phyloP scores from a whole-genome alignment of 2,329 filamentous ascomycete genomes.

The Fusarium sp. region DNA sequence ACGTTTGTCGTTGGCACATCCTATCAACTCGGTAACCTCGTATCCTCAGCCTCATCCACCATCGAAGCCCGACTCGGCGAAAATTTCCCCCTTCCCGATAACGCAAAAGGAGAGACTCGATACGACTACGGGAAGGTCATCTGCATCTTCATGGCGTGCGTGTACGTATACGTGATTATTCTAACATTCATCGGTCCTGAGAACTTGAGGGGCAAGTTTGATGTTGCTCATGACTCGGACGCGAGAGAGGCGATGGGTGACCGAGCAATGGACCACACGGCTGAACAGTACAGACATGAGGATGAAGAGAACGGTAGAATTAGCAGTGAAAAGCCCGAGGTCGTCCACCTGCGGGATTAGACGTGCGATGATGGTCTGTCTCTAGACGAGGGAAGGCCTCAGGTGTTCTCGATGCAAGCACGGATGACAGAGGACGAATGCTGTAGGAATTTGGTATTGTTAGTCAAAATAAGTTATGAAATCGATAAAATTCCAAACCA shows the following conservation, averaged over 20 bases:
- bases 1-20: constrained; percentile 81
- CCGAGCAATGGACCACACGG: constrained; percentile 48
- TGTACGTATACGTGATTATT: constrained; percentile 74
- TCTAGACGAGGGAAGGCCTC: neutral
- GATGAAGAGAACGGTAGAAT: constrained; percentile 40
- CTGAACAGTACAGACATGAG: constrained; percentile 9
- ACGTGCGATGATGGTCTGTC: neutral
- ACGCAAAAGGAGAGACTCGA: constrained; percentile 61
- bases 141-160: constrained; percentile 90
- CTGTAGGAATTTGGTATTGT: neutral
- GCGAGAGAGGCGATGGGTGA: constrained; percentile 61
- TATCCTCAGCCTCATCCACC: constrained; percentile 76
- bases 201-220: constrained; percentile 65
- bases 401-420: neutral
- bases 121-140: constrained; percentile 88
- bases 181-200: constrained; percentile 74
- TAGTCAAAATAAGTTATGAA: neutral
- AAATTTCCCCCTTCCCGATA: constrained; percentile 76
- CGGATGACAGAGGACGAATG: neutral
- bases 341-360: constrained; percentile 26
- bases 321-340: constrained; percentile 28
- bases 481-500: neutral
- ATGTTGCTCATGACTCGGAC: constrained; percentile 63
- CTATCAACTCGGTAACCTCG: constrained; percentile 84
- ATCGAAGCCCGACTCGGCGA: constrained; percentile 83